A percentile compares a stretch with the other conserved stretches of the same genome.
phyloP scores from a whole-genome alignment of 345 rosid genomes.

The Bruguiera gymnorhiza region DNA sequence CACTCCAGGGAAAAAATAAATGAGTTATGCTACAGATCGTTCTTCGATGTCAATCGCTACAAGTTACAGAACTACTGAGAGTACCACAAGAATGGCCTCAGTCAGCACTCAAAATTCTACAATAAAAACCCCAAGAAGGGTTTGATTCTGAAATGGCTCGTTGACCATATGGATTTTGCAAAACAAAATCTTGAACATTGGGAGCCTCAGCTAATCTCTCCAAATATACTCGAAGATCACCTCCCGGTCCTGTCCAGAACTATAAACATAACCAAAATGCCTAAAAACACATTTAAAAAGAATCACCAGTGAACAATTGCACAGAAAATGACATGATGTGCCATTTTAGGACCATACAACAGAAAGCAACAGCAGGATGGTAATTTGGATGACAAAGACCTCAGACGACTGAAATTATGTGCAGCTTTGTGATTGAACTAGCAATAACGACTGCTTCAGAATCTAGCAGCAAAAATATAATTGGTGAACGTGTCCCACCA shows the following conservation, averaged over 20 bases:
- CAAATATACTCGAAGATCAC: conserved; percentile 69
- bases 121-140: conserved; percentile 56
- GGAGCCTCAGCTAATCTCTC: conserved; percentile 54
- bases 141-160: conserved; percentile 51
- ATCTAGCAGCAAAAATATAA: background rate
- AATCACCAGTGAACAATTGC: too few relatives aligned
- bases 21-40: background rate
- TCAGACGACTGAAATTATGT: background rate
- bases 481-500: too few relatives aligned
- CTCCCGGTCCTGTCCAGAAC: conserved; percentile 55
- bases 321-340: background rate
- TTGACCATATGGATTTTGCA: conserved; percentile 78
- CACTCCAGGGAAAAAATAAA: background rate
- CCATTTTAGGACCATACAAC: background rate
- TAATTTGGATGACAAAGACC: background rate
- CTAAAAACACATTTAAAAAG: too few relatives aligned
- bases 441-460: too few relatives aligned
- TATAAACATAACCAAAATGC: background rate
- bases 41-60: background rate
- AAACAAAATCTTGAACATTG: conserved; percentile 58
- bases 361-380: background rate
- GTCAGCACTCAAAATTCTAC: conserved; percentile 24
- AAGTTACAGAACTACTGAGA: background rate
- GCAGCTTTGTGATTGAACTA: background rate
- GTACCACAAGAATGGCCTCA: background rate